These are phyloP conservation scores for Cucumis sativus DNA, from an alignment of 306 rosid genomes.

Conservation along the genomic window Cucumber_9930_V3 NC_026655.2:27081501-27082000, in stretches of 20 bases:
- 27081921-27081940: no score
- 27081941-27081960: no score
- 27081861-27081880: no score
- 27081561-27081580: background rate
- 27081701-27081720: background rate
- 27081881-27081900: no score
- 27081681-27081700: background rate
- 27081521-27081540: constrained; percentile 66
- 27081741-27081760: background rate
- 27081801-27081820: no score
- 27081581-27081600: background rate
- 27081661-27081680: background rate
- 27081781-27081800: background rate
- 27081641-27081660: background rate
- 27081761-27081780: background rate
- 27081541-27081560: constrained; percentile 96
- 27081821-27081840: no score
- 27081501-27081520: constrained; percentile 65
- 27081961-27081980: no score
- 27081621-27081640: background rate
- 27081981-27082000: background rate
- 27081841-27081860: no score
- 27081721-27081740: background rate
- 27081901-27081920: no score
- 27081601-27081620: background rate